A percentile compares a stretch with the other conserved stretches of the same genome.
phyloP scores from a whole-genome alignment of 2,329 filamentous ascomycete species.

The Botryotinia convoluta region DNA sequence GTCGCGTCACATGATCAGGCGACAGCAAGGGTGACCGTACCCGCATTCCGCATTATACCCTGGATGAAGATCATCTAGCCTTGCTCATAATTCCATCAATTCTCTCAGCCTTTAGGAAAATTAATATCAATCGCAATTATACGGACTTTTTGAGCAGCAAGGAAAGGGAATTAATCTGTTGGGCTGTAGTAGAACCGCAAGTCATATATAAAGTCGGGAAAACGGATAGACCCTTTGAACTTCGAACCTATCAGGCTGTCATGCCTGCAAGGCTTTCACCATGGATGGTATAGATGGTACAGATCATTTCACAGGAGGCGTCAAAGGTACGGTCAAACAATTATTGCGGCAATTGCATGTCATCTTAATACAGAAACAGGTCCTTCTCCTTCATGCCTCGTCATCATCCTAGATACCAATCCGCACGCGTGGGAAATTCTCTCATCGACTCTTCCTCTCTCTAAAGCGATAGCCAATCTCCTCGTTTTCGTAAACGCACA shows the following conservation, averaged over 20 bases:
- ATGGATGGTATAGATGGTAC: conserved; percentile 68
- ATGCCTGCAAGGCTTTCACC: conserved; percentile 34
- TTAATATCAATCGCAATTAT: not conserved
- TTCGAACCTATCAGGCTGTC: conserved; percentile 12
- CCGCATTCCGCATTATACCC: not conserved
- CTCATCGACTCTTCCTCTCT: conserved; percentile 70
- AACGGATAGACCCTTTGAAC: not conserved
- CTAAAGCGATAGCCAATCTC: conserved; percentile 80
- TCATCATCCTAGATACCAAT: conserved; percentile 93
- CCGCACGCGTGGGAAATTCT: conserved; percentile 89
- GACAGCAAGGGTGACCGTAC: not conserved
- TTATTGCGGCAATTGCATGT: not conserved
- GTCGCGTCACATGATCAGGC: conserved; percentile 8
- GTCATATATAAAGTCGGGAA: not conserved
- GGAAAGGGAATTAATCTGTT: not conserved
- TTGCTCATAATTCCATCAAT: not conserved
- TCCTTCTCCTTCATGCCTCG: conserved; percentile 75
- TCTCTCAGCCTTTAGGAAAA: not conserved
- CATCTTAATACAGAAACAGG: conserved; percentile 37
- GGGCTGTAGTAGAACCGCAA: not conserved
- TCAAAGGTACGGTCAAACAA: conserved; percentile 43
- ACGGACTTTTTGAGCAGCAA: not conserved
- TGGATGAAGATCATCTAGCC: conserved; percentile 13
- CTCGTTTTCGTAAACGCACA: conserved; percentile 97
- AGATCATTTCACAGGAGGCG: conserved; percentile 50